Conservation (phyloP, 2,329 filamentous ascomycete species). For the Xylaria sp. region DNA sequence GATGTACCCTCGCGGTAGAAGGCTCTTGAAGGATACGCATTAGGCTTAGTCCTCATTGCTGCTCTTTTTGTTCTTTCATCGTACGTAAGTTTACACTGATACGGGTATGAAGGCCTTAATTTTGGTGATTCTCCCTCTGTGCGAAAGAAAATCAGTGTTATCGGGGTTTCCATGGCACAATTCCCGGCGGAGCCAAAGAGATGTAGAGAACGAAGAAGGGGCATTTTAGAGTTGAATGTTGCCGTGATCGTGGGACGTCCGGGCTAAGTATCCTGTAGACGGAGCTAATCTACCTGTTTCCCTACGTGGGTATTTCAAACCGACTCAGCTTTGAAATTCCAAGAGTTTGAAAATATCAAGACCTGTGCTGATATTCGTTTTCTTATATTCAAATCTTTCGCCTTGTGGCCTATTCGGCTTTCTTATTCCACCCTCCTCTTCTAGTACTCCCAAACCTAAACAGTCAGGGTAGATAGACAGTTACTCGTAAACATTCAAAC, state of each 20-base stretch:
- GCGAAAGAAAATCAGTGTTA: neutral
- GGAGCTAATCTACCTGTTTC: neutral
- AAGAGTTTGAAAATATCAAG: neutral
- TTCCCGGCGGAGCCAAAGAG: neutral
- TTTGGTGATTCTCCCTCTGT: neutral
- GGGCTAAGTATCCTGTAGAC: neutral
- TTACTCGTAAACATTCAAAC: too few relatives aligned
- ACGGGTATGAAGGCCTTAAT: neutral
- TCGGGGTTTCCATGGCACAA: neutral
- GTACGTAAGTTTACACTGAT: neutral
- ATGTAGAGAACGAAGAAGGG: neutral
- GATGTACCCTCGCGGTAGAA: slow-evolving; percentile 8
- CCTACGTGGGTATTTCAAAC: neutral
- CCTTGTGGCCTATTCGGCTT: neutral
- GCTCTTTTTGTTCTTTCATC: slow-evolving; percentile 2
- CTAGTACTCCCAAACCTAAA: neutral
- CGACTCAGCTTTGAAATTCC: neutral
- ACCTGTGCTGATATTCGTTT: too few relatives aligned
- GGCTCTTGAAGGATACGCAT: neutral
- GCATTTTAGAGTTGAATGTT: neutral
- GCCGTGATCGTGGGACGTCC: neutral
- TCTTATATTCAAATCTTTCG: neutral
- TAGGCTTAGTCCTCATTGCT: neutral
- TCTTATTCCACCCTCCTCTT: neutral
- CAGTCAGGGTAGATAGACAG: neutral